phyloP scores from a whole-genome alignment of 441 rosid genomes.

The Manihot esculenta region DNA sequence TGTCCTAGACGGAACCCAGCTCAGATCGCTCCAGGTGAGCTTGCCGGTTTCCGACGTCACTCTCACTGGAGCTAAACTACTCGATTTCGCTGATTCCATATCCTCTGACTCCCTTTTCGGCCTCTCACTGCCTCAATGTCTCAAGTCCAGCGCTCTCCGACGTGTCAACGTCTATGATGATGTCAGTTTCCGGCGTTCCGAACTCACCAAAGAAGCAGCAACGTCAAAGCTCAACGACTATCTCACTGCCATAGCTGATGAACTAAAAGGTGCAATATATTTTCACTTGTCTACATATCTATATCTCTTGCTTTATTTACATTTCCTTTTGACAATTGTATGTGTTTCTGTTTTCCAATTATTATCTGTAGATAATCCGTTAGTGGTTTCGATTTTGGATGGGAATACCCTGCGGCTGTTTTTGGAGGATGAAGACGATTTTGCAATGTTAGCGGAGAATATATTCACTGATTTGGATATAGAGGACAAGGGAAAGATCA shows the following conservation, averaged over 20 bases:
- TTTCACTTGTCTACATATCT: not conserved
- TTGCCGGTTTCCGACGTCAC: slow-evolving; percentile 32
- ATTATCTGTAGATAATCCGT: slow-evolving; percentile 52
- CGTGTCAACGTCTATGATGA: slow-evolving; percentile 33
- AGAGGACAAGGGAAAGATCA: slow-evolving; percentile 77
- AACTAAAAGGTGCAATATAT: slow-evolving; percentile 44
- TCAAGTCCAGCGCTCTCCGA: slow-evolving; percentile 49
- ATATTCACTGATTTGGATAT: slow-evolving; percentile 75
- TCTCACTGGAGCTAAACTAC: slow-evolving; percentile 59
- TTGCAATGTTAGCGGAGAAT: slow-evolving; percentile 86
- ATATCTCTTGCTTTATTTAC: not conserved
- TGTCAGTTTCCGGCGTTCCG: slow-evolving; percentile 33
- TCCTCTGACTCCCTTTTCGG: slow-evolving; percentile 50
- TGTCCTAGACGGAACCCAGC: slow-evolving; percentile 57
- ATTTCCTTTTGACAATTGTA: not conserved
- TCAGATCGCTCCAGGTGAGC: slow-evolving; percentile 47
- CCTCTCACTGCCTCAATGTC: slow-evolving; percentile 52
- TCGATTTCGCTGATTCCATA: slow-evolving; percentile 55
- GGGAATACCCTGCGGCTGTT: slow-evolving; percentile 56
- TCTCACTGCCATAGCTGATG: slow-evolving; percentile 58
- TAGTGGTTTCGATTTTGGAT: slow-evolving; percentile 58
- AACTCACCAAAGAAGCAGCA: slow-evolving; percentile 42
- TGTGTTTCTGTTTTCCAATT: slow-evolving; percentile 15
- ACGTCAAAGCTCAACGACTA: slow-evolving; percentile 39
- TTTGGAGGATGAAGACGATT: slow-evolving; percentile 89